Evolutionary conservation across 352 stramenopile genomes (phyloP).

Genomic region (Hyphochytrium catenoides): DNA sequence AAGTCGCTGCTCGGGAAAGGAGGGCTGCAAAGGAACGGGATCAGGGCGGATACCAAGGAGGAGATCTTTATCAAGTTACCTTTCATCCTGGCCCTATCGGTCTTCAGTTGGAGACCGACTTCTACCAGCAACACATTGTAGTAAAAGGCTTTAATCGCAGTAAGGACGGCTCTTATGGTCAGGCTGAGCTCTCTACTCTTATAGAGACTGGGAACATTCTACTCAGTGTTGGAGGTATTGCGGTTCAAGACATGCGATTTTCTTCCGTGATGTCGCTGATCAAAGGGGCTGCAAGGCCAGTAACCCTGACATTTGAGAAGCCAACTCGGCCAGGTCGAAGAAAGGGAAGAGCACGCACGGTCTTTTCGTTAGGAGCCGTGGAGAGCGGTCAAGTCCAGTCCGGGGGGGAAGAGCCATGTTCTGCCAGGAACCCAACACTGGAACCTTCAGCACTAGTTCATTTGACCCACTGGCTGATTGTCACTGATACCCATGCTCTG

Average conservation of each 20-base stretch:
- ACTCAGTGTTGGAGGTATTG: conserved; percentile 36
- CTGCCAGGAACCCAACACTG: neutral
- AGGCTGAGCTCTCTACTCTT: conserved; percentile 29
- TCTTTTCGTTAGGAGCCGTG: neutral
- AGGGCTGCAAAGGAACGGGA: conserved; percentile 29
- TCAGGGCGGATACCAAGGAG: conserved; percentile 14
- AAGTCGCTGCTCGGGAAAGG: conserved; percentile 18
- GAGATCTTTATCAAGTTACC: conserved; percentile 44
- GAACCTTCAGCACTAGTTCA: conserved; percentile 17
- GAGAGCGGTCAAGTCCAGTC: conserved; percentile 15
- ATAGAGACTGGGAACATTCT: conserved; percentile 50
- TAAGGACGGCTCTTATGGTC: conserved; percentile 20
- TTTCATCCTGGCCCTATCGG: conserved; percentile 56
- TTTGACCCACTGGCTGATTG: conserved; percentile 53
- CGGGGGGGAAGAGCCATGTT: conserved; percentile 16
- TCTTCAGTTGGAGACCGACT: conserved; percentile 60
- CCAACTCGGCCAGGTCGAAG: conserved; percentile 2
- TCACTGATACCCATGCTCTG: conserved; percentile 51
- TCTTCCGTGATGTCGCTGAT: conserved; percentile 49
- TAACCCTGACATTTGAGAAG: conserved; percentile 50
- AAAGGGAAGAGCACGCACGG: conserved; percentile 8
- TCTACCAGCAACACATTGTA: conserved; percentile 62
- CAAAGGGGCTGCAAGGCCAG: conserved; percentile 31
- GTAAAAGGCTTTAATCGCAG: conserved; percentile 43
- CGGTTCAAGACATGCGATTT: conserved; percentile 55